Base-by-base conservation (phyloP, 2,329 filamentous ascomycete genomes). In the Keithomyces neogunnii region DNA sequence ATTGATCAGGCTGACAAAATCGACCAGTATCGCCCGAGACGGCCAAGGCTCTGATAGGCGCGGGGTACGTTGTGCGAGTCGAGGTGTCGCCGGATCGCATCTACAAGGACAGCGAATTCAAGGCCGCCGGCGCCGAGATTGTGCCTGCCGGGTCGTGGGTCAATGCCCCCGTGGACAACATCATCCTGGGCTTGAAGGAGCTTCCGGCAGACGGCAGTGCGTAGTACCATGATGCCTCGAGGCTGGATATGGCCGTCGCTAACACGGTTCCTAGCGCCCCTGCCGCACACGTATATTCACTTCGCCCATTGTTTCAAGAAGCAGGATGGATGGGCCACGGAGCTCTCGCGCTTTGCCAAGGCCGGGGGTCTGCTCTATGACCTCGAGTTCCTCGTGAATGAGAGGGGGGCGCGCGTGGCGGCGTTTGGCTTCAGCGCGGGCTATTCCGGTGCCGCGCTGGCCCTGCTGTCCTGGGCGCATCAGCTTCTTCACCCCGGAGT, bases 381-480 rank as follows among this genome's bases (percentile, higher is more conserved):
- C 62, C 78, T 96, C 38, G 91, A 96, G 66, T 96, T 96, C 66
- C 75, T 96, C 38, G 80, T 81, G 39, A 86, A 95, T 59, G 80
- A 84, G 56, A 76, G 73, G 32, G 87, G 87, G 38, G 76, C 86
- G 45, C 74, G 88, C 55, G 84, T 91, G 1, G 84, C 85, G 7
- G 83, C 84, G 1, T 89, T 89, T 60, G 80, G 85, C 11, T 88
- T 84, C 68, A 81, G 85, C 55, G 89, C 88, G 32, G 89, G 88
- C 26, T 93, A 88, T 64, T 83, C 86, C 4, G 83, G 84, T 35
- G 80, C 85, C 40, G 87, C 87, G 7, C 73, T 91, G 48, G 88
- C 86, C 30, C 69, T 95, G 39, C 80, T 90, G 77, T 82, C 84
- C 44, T 96, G 91, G 88, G 82, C 88, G 9, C 80, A 60, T 39